These are phyloP conservation scores for Carnegiea gigantea DNA, from an alignment of 179 eudicot genomes.

Conservation along the genomic window DNA sequence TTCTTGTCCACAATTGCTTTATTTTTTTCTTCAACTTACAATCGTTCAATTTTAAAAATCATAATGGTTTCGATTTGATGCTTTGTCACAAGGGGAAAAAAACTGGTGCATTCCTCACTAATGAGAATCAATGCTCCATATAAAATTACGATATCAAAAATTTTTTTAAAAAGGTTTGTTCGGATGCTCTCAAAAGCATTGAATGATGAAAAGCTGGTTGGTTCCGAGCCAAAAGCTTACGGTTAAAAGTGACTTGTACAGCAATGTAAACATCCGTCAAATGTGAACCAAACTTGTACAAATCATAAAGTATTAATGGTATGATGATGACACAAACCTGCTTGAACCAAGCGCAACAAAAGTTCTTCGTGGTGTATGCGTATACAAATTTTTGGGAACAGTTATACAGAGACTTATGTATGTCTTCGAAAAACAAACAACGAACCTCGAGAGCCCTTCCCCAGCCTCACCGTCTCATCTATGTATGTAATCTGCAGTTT, in stretches of 20 bases:
- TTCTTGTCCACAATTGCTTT: too few species aligned
- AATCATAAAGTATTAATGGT: not conserved
- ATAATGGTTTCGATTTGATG: too few species aligned
- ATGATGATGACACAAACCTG: not conserved
- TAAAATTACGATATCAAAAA: too few species aligned
- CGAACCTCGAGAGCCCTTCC: slow-evolving; percentile 90
- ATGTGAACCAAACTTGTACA: not conserved
- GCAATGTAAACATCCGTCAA: not conserved
- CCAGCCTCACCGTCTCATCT: slow-evolving; percentile 85
- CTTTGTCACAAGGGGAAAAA: too few species aligned
- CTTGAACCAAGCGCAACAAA: not conserved
- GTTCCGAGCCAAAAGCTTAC: not conserved
- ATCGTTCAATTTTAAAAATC: too few species aligned
- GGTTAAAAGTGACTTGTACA: not conserved
- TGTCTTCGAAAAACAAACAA: slow-evolving; percentile 87
- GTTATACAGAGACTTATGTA: slow-evolving; percentile 7
- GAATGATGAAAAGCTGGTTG: not conserved
- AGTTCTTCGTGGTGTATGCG: not conserved
- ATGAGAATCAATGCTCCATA: too few species aligned
- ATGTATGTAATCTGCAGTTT: slow-evolving; percentile 85
- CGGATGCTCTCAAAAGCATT: not conserved
- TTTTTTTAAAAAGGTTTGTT: too few species aligned
- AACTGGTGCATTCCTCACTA: too few species aligned
- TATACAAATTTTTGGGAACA: not conserved
- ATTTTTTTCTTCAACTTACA: too few species aligned